These are phyloP conservation scores for Posidonia oceanica DNA, from an alignment of 116 monocot genomes.

Conservation along the genomic window DNA sequence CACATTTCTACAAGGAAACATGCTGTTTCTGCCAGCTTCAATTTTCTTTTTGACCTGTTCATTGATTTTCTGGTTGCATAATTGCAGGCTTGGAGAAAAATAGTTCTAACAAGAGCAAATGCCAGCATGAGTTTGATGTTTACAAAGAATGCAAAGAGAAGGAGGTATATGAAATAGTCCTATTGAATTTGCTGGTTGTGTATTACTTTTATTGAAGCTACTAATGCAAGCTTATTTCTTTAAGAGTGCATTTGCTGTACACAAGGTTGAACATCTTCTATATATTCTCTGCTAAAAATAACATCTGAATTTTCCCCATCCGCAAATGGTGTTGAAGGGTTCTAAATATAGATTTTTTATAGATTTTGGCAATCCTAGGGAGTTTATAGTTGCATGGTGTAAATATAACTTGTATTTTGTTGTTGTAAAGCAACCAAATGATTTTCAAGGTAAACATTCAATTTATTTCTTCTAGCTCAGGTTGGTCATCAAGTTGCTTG, in stretches of 20 bases:
- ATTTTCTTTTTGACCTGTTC: background rate
- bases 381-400: too few species aligned
- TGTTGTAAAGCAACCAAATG: too few species aligned
- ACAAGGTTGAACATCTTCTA: background rate
- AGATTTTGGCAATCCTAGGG: too few species aligned
- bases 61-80: background rate
- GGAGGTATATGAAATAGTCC: slow-evolving; percentile 37
- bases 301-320: too few species aligned
- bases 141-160: slow-evolving; percentile 99
- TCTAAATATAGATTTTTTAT: too few species aligned
- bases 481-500: too few species aligned
- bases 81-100: slow-evolving; percentile 51
- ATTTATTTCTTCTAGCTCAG: too few species aligned
- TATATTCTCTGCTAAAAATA: too few species aligned
- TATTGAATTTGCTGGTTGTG: background rate
- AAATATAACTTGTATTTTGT: too few species aligned
- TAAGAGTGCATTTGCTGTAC: background rate
- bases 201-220: background rate
- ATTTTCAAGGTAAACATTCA: too few species aligned
- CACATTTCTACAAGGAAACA: too few species aligned
- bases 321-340: too few species aligned
- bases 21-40: background rate
- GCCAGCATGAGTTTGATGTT: slow-evolving; percentile 83
- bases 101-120: slow-evolving; percentile 80
- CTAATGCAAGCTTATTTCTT: background rate